These are phyloP conservation scores for Fusarium verticillioides DNA, from an alignment of 2,329 filamentous ascomycete species.

Conservation along the genomic window DNA sequence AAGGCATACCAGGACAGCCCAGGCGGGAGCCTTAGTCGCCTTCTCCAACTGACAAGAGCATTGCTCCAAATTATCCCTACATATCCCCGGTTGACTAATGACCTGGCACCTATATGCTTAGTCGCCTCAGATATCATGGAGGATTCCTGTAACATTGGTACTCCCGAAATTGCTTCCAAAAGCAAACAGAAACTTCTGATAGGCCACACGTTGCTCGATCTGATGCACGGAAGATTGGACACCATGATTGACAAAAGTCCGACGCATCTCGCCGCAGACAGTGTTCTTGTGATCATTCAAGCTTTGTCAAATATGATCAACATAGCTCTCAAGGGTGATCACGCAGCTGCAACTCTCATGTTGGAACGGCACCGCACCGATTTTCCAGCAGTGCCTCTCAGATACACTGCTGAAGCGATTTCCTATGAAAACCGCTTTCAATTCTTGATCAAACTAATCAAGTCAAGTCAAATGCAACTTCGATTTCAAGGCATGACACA, in stretches of 20 bases:
- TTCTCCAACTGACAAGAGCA: constrained; percentile 57
- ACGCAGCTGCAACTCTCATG: constrained; percentile 49
- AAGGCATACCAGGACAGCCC: constrained; percentile 55
- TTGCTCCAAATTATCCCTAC: constrained; percentile 55
- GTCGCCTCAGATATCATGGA: constrained; percentile 49
- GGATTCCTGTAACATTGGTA: constrained; percentile 43
- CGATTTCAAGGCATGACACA: constrained; percentile 81
- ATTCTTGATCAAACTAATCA: constrained; percentile 76
- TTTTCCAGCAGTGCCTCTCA: constrained; percentile 52
- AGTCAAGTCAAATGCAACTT: constrained; percentile 89
- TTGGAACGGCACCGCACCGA: constrained; percentile 41
- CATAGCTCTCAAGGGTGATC: constrained; percentile 52
- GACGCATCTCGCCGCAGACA: constrained; percentile 61
- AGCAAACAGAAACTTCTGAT: constrained; percentile 51
- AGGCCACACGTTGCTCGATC: constrained; percentile 57
- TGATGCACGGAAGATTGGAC: constrained; percentile 56
- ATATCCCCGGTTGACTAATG: constrained; percentile 60
- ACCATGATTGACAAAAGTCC: constrained; percentile 65
- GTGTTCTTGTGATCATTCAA: constrained; percentile 52
- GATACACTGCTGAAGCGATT: constrained; percentile 61
- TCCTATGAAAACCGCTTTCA: constrained; percentile 75
- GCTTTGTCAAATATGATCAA: constrained; percentile 59
- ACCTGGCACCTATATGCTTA: constrained; percentile 53
- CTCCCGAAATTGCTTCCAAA: constrained; percentile 34
- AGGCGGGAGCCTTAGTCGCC: constrained; percentile 55